Evolutionary conservation across 768 basidiomycete species (phyloP).

Genomic region (Lactarius hatsudake): DNA sequence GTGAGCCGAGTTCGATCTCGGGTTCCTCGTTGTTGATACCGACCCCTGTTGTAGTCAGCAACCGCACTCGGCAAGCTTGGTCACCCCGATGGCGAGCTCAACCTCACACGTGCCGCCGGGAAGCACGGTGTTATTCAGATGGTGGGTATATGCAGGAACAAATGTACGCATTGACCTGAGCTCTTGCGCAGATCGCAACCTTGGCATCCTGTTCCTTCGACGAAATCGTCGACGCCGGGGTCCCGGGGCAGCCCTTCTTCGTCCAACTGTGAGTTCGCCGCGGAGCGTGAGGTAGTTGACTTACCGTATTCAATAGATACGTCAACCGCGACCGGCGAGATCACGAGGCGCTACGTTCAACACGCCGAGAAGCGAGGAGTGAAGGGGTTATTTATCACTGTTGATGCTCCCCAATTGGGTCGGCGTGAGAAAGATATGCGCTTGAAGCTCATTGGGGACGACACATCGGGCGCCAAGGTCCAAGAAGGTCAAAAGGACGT

Average conservation of each 20-base stretch:
- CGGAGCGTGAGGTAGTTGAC: not conserved
- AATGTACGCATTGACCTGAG: not conserved
- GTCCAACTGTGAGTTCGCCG: conserved; percentile 64
- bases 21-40: not conserved
- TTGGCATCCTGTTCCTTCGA: conserved; percentile 95
- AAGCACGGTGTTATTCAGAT: conserved; percentile 76
- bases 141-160: conserved; percentile 34
- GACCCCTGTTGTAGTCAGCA: conserved; percentile 46
- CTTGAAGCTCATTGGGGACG: conserved; percentile 86
- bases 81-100: conserved; percentile 95
- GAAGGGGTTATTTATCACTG: conserved; percentile 93
- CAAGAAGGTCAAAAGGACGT: conserved; percentile 8
- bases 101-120: conserved; percentile 83
- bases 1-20: conserved; percentile 38
- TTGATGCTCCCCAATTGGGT: conserved; percentile 95
- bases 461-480: not conserved
- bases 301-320: conserved; percentile 47
- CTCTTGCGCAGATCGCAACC: conserved; percentile 73
- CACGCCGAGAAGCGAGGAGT: conserved; percentile 89
- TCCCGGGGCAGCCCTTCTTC: conserved; percentile 77
- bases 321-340: conserved; percentile 88
- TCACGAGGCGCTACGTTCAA: conserved; percentile 83
- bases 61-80: conserved; percentile 92
- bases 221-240: conserved; percentile 83
- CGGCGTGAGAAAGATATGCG: conserved; percentile 95